Base-by-base conservation (phyloP, 345 rosid genomes). In the Salix arbutifolia region DNA sequence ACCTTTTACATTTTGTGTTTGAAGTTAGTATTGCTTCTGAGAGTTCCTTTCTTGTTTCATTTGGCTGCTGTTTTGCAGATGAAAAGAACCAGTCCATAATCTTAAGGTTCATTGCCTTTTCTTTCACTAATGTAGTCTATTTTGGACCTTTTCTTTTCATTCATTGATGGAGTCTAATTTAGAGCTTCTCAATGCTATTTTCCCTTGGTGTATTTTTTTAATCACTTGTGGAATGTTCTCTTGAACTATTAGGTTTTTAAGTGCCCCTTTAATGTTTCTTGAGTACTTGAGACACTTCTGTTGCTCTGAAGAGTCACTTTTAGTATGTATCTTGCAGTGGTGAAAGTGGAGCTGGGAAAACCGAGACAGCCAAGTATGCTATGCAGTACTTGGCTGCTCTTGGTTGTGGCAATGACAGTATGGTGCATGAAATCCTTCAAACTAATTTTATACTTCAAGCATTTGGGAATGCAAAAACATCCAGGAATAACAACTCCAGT, bases 261-360 rank as follows among this genome's bases (percentile, higher is more conserved):
- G 52, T 33, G 38, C 69, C 18, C 50, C 60, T 44, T 70, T 67
- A 21, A 25, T 42, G 18, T 40, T 65, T 74, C 38, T 16, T 66
- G 56, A 64, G 73, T 7, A 74, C 25, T 44, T 71, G 44, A 66
- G 66, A 67, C 53, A 35, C 64, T 74, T 37, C 30, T 62, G 31
- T 10, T 69, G 31, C 65, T 30, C 65, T 42, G 19, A 25, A 65
- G 30, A 30, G 25, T 82, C 53, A 69, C 38, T 40, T 77, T 67
- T 72, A 42, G 58, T 44, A 33, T 46, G 67, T 69, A 65, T 76
- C 78, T 73, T 85, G 58, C 90, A 96, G 99, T 78, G 99, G 99
- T 70, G 98, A 91, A 89, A 93, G 98, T 85, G 99, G 99, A 69
- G 89, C 99, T 72, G 99, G 98, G 65, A 96, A 96, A 86, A 96